Percentiles rank a stretch among this genome's conserved stretches.
These are phyloP conservation scores for Acer saccharum DNA, from an alignment of 345 rosid species.

Conservation along the genomic window DNA sequence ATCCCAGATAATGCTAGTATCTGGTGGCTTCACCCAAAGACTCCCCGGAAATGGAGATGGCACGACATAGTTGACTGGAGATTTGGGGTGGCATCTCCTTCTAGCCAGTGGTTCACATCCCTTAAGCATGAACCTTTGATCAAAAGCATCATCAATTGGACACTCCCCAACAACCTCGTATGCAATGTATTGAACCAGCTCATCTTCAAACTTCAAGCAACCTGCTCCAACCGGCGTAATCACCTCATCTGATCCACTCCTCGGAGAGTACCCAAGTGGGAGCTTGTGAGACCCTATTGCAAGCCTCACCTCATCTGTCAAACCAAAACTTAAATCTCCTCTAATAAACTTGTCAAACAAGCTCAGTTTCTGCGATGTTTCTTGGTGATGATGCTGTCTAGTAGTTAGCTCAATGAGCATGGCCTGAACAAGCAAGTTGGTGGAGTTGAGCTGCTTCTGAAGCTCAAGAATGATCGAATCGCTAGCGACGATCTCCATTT, in stretches of 20 bases:
- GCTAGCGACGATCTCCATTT: slow-evolving; percentile 33
- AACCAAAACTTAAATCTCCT: slow-evolving; percentile 1
- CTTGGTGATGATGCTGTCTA: slow-evolving; percentile 6
- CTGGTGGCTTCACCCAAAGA: slow-evolving; percentile 43
- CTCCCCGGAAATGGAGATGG: slow-evolving; percentile 36
- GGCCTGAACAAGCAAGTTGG: slow-evolving; percentile 37
- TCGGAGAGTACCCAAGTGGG: slow-evolving; percentile 42
- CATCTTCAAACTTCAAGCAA: slow-evolving; percentile 47
- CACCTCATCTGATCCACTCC: slow-evolving; percentile 37
- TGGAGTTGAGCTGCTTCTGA: slow-evolving; percentile 38
- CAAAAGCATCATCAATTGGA: slow-evolving; percentile 47
- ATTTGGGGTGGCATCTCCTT: slow-evolving; percentile 45
- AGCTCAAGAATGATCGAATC: slow-evolving; percentile 32
- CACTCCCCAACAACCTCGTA: slow-evolving; percentile 51
- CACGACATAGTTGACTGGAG: slow-evolving; percentile 35
- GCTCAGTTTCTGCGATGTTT: background rate
- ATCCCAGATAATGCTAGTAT: slow-evolving; percentile 47
- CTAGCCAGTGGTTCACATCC: slow-evolving; percentile 61
- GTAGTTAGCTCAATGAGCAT: slow-evolving; percentile 29
- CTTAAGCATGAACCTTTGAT: slow-evolving; percentile 47
- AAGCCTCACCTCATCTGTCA: slow-evolving; percentile 37
- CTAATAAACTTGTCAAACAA: background rate
- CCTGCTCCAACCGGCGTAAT: slow-evolving; percentile 40
- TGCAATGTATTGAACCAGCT: slow-evolving; percentile 40
- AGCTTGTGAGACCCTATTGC: slow-evolving; percentile 43